Base-by-base conservation (phyloP, 352 stramenopile species). In the Pythium aquatile region DNA sequence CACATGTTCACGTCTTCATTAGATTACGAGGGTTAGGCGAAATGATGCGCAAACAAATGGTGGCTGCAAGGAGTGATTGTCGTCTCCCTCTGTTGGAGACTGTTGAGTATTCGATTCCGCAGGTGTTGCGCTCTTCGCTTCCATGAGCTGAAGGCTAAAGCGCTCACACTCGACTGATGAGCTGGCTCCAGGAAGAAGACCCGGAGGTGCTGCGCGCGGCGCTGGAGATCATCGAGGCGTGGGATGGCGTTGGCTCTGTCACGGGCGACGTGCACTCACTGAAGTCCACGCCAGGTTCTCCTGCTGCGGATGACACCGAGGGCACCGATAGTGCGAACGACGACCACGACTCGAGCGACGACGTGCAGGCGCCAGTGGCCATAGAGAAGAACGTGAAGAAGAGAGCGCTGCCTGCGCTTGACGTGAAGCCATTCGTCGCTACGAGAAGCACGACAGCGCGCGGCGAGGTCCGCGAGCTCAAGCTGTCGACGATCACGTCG, bases 141-240 rank as follows among this genome's bases (percentile, higher is more conserved):
- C 26, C 5, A 47, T 8, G 3, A 26, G 40, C 44, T 51, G n/a
- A 51, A 30, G 14, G 6, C 29, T 2, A 24, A 51, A 51, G 14
- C 9, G 5, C 37, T 17, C 44, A 51, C n/a, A 29, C 17, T 42
- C 14, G 14, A 42, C 37, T 5, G 4, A 65, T 39, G 16, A 54
- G 26, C 48, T 58, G 51, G 59, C 51, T 66, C n/a, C n/a, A 51
- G 16, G 49, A 55, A 42, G 59, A 66, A 30, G 59, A 66, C 59
- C 59, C 59, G 28, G 59, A 66, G 49, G 17, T 59, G 51, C 59
- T 66, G 49, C 59, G 59, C 26, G 59, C 59, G 17, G 59, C 59
- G 51, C 51, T 66, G 20, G 59, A 58, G 49, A 66, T 66, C 20
- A 46, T 66, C 48, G 58, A 65, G 33, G 47, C 58, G 9, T 65